phyloP scores from a whole-genome alignment of 192 early-diverging fungal species.

The Allomyces arbusculus region DNA sequence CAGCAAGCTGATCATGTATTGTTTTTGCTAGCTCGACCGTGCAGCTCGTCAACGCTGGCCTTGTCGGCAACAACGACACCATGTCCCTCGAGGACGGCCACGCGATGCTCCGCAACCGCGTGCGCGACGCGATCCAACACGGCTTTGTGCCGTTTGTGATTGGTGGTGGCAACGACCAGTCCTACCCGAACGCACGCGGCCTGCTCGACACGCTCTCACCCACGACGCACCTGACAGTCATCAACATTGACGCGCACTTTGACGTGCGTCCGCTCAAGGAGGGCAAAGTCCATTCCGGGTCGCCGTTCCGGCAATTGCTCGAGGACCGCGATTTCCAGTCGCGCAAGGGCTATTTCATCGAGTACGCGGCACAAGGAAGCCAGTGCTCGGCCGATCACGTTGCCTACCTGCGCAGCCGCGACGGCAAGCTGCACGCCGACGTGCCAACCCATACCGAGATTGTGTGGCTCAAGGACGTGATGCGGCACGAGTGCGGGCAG shows the following conservation, averaged over 20 bases:
- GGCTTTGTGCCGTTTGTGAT: constrained; percentile 7
- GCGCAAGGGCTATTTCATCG: constrained; percentile 1
- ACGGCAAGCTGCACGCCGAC: neutral
- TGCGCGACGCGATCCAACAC: neutral
- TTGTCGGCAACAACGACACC: neutral
- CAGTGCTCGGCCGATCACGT: constrained; percentile 7
- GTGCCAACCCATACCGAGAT: neutral
- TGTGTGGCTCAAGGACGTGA: constrained; percentile 6
- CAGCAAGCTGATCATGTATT: too few species aligned
- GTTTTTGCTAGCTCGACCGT: too few species aligned
- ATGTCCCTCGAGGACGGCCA: constrained; percentile 7
- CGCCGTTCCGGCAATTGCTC: constrained; percentile 10
- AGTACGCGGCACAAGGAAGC: constrained; percentile 7
- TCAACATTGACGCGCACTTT: constrained; percentile 11
- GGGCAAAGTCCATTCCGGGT: constrained; percentile 3
- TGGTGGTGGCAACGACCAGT: constrained; percentile 10
- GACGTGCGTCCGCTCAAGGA: constrained; percentile 5
- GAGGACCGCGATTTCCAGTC: constrained; percentile 5
- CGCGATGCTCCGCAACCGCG: neutral
- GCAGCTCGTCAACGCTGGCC: too few species aligned
- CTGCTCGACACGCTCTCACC: neutral
- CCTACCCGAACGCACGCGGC: constrained; percentile 7
- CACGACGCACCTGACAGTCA: constrained; percentile 2
- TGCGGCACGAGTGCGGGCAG: too few species aligned
- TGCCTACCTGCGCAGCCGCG: neutral